Evolutionary conservation across 208 protist genomes (phyloP).

Genomic region (Wallacemonas collosoma): DNA sequence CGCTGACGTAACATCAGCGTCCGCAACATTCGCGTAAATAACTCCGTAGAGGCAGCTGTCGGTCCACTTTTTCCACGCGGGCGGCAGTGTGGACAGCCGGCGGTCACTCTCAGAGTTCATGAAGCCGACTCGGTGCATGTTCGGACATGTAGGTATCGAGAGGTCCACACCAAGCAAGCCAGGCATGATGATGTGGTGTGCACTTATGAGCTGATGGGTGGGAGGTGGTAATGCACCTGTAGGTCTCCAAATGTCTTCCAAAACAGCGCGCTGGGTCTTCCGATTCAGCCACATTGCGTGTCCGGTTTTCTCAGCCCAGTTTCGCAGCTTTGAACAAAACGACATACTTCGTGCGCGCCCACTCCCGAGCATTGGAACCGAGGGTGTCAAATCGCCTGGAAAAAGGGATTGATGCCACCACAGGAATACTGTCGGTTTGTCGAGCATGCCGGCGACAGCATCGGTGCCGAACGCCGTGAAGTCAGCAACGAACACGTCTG

Average conservation of each 20-base stretch:
- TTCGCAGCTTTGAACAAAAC: not conserved
- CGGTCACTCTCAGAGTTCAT: constrained; percentile 23
- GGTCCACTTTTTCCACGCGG: constrained; percentile 25
- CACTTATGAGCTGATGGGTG: not conserved
- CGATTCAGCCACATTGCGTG: not conserved
- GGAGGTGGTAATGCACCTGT: not conserved
- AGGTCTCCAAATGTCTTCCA: not conserved
- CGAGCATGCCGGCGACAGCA: constrained; percentile 19
- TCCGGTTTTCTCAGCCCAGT: not conserved
- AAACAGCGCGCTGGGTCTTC: not conserved
- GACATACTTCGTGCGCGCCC: not conserved
- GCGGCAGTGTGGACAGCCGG: not conserved
- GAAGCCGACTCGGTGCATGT: constrained; percentile 50
- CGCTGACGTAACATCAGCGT: not conserved
- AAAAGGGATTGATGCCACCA: constrained; percentile 21
- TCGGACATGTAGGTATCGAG: constrained; percentile 29
- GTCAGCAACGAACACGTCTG: constrained; percentile 30
- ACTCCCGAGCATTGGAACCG: constrained; percentile 2
- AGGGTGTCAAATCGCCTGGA: constrained; percentile 17
- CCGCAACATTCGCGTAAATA: constrained; percentile 27
- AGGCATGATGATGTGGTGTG: constrained; percentile 40
- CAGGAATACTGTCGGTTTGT: constrained; percentile 27
- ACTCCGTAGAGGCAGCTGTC: constrained; percentile 21
- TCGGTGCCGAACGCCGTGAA: constrained; percentile 23
- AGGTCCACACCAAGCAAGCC: constrained; percentile 44